A percentile compares a stretch with the other conserved stretches of the same genome.
Evolutionary conservation across 257 asterid genomes (phyloP).

Genomic region (Scutellaria galericulata): DNA sequence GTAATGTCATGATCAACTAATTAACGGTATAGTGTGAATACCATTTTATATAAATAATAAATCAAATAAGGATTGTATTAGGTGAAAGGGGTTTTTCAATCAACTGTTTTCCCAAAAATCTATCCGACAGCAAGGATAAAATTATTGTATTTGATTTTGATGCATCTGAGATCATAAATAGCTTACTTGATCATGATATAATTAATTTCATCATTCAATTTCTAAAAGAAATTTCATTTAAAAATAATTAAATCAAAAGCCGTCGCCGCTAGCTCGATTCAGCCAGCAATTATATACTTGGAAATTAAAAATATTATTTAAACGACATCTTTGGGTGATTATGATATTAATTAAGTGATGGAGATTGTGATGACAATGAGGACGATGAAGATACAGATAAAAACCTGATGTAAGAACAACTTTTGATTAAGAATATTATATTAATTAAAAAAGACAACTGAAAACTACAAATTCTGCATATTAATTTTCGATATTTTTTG

Average conservation of each 20-base stretch:
- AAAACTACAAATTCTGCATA: constrained; percentile 42
- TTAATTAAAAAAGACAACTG: constrained; percentile 32
- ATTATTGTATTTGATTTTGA: constrained; percentile 59
- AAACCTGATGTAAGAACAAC: constrained; percentile 31
- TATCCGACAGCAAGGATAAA: constrained; percentile 30
- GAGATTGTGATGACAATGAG: constrained; percentile 42
- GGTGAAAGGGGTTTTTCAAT: constrained; percentile 48
- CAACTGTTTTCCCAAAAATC: constrained; percentile 30
- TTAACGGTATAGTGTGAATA: constrained; percentile 11
- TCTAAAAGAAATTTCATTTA: not conserved
- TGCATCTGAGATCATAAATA: constrained; percentile 66
- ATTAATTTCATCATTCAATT: not conserved
- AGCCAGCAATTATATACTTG: constrained; percentile 12
- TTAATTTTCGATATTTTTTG: constrained; percentile 7
- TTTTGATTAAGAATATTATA: not conserved
- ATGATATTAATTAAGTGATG: constrained; percentile 35
- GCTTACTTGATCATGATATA: constrained; percentile 32
- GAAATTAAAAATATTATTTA: not conserved
- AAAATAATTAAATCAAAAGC: constrained; percentile 26
- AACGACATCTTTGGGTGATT: constrained; percentile 15
- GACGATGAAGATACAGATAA: constrained; percentile 30
- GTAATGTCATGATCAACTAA: not conserved
- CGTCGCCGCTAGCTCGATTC: constrained; percentile 31
- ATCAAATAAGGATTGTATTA: constrained; percentile 35
- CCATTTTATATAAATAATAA: not conserved